phyloP scores from a whole-genome alignment of 805 yeast species.

The Barnettozyma wickerhamii region DNA sequence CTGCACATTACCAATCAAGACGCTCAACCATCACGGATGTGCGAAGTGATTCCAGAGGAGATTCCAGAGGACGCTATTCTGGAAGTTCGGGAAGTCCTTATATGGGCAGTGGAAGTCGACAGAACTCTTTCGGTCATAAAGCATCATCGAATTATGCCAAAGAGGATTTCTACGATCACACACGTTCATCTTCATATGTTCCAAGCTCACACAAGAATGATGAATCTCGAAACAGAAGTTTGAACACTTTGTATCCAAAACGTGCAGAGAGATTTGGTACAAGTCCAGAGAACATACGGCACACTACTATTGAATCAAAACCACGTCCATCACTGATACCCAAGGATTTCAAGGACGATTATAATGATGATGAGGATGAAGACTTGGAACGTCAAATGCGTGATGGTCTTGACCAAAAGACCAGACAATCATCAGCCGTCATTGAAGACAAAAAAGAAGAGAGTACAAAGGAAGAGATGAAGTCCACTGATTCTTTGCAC shows the following conservation, averaged over 20 bases:
- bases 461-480: too few relatives aligned
- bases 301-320: constrained; percentile 3
- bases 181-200: constrained; percentile 1
- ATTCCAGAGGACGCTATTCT: constrained; percentile 4
- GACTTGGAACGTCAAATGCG: constrained; percentile 10
- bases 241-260: constrained; percentile 1
- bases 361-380: constrained; percentile 22
- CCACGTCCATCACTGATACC: constrained; percentile 25
- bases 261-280: constrained; percentile 6
- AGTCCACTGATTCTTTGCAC: too few relatives aligned
- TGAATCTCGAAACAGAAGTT: neutral
- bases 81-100: constrained; percentile 1
- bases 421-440: neutral
- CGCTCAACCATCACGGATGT: neutral
- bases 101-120: constrained; percentile 10
- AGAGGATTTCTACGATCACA: constrained; percentile 7
- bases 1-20: constrained; percentile 6
- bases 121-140: neutral
- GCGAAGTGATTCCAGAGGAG: constrained; percentile 5
- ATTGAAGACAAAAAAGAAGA: neutral
- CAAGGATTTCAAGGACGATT: constrained; percentile 21
- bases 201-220: neutral
- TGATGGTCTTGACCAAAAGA: neutral
- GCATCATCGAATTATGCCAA: neutral
- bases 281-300: too few relatives aligned